Evolutionary conservation across 768 basidiomycete species (phyloP).

Genomic region (Tulasnella sp.): DNA sequence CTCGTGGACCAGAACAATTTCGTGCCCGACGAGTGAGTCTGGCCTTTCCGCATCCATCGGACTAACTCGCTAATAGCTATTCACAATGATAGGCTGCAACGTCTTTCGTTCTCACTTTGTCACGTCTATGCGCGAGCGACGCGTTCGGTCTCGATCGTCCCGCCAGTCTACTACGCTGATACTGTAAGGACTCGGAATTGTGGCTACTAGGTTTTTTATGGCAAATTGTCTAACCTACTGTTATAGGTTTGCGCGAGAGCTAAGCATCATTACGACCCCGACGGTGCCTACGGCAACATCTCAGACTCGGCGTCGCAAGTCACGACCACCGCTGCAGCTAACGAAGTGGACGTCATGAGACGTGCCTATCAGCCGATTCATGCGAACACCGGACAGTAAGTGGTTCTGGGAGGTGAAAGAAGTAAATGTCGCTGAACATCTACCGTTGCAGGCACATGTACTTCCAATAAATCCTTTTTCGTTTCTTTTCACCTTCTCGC

Average conservation of each 20-base stretch:
- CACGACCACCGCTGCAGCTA: not conserved
- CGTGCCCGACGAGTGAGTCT: constrained; percentile 4
- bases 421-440: not conserved
- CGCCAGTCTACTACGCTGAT: constrained; percentile 10
- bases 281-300: not conserved
- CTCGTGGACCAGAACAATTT: constrained; percentile 5
- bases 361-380: not conserved
- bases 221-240: not conserved
- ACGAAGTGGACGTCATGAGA: not conserved
- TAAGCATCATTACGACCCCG: constrained; percentile 9
- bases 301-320: not conserved
- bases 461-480: not conserved
- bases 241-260: constrained; percentile 3
- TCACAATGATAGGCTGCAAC: not conserved
- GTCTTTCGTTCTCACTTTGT: constrained; percentile 1
- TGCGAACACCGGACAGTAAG: not conserved
- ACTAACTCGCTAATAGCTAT: not conserved
- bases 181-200: not conserved
- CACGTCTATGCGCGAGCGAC: constrained; percentile 12
- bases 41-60: constrained; percentile 36
- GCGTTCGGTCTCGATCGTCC: constrained; percentile 6
- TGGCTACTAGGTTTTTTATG: not conserved
- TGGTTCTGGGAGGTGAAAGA: not conserved
- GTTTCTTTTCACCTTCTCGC: too few relatives aligned
- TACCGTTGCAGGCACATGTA: not conserved